These are phyloP conservation scores for Williopsis jadinii DNA, from an alignment of 1,139 yeast species.

Conservation along the genomic window DNA sequence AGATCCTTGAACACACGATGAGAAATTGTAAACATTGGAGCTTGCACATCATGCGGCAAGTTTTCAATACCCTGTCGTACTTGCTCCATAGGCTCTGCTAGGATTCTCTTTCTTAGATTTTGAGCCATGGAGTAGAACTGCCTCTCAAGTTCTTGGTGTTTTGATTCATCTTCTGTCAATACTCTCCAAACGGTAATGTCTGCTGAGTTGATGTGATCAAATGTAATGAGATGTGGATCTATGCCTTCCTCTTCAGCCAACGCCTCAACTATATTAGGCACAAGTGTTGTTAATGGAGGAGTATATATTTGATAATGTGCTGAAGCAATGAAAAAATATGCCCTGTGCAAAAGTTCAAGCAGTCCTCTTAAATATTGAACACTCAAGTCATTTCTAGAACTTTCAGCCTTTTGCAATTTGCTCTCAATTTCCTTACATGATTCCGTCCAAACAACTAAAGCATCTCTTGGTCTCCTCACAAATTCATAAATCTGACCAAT, in stretches of 20 bases:
- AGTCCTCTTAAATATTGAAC: slow-evolving; percentile 18
- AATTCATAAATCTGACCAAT: slow-evolving; percentile 62
- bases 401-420: slow-evolving; percentile 8
- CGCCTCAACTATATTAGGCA: slow-evolving; percentile 12
- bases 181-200: slow-evolving; percentile 12
- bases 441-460: slow-evolving; percentile 39
- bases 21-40: slow-evolving; percentile 14
- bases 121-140: slow-evolving; percentile 61
- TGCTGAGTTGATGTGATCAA: slow-evolving; percentile 1
- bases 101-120: slow-evolving; percentile 42
- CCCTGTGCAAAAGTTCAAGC: slow-evolving; percentile 59
- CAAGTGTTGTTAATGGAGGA: slow-evolving; percentile 9
- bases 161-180: slow-evolving; percentile 13
- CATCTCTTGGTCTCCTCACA: slow-evolving; percentile 39
- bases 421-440: slow-evolving; percentile 25
- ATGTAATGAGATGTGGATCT: slow-evolving; percentile 3
- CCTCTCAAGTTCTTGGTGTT: slow-evolving; percentile 32
- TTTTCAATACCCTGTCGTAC: slow-evolving; percentile 21
- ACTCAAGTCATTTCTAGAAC: slow-evolving; percentile 16
- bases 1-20: slow-evolving; percentile 3
- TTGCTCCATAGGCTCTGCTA: slow-evolving; percentile 35
- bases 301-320: slow-evolving; percentile 43
- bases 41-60: slow-evolving; percentile 20
- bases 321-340: slow-evolving; percentile 74
- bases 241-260: slow-evolving; percentile 7